Conservation (phyloP, 2,329 filamentous ascomycete species). For the Ascochyta fabae region DNA sequence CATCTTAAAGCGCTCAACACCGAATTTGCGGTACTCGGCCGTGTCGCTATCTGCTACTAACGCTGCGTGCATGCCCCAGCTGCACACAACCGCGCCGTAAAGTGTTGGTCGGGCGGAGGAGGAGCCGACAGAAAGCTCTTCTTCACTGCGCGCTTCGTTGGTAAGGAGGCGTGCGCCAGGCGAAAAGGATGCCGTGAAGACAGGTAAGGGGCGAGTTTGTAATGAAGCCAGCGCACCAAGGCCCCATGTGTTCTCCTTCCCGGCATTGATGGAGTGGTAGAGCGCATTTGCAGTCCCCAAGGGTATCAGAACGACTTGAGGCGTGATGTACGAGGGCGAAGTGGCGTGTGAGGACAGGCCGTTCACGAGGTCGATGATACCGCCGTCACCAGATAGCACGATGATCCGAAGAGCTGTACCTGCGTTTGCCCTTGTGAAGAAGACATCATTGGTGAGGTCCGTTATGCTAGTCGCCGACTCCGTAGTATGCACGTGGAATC, state of each 20-base stretch:
- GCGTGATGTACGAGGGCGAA: conserved; percentile 51
- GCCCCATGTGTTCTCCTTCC: conserved; percentile 50
- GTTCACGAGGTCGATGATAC: conserved; percentile 82
- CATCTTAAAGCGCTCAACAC: conserved; percentile 80
- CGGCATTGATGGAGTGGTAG: conserved; percentile 53
- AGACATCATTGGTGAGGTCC: conserved; percentile 62
- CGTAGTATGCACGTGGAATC: conserved; percentile 67
- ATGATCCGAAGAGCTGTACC: conserved; percentile 61
- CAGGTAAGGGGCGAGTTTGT: conserved; percentile 47
- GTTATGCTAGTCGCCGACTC: conserved; percentile 67
- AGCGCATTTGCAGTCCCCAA: conserved; percentile 60
- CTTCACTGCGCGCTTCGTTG: conserved; percentile 54
- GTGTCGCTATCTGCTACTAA: conserved; percentile 93
- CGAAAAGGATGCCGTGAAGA: conserved; percentile 55
- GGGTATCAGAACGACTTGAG: conserved; percentile 63
- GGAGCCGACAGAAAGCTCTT: conserved; percentile 32
- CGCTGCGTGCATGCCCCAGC: conserved; percentile 87
- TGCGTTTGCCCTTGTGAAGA: conserved; percentile 60
- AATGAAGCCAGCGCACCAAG: conserved; percentile 48
- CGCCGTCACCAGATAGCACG: conserved; percentile 87
- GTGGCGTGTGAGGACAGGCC: conserved; percentile 54
- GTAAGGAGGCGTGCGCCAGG: conserved; percentile 51
- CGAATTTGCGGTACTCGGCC: conserved; percentile 76
- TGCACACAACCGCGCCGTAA: conserved; percentile 82
- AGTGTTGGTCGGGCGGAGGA: conserved; percentile 41